Evolutionary conservation across 176 grass and related monocot species (phyloP), one percentile per base, ranked within the genome.

Genomic region (Triticum aestivum): DNA sequence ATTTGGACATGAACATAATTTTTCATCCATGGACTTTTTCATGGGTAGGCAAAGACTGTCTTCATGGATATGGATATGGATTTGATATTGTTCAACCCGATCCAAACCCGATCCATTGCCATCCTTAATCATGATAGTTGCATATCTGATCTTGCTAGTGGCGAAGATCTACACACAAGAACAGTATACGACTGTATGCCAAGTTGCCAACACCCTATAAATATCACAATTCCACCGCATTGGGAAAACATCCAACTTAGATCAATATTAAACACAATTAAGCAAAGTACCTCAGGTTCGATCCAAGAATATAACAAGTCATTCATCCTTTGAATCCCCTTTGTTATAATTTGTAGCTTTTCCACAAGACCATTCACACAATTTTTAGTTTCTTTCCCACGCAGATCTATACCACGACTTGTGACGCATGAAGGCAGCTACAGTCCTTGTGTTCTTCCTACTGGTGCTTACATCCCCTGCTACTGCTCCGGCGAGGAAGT

Each of bases 401-500:
- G 23, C 38, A 39, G 78, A 67, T 23, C 24, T 26, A 26, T 12
- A 73, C 23, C 4, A 75, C 18, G 0, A 21, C 11, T 5, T 35
- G 5, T 32, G 14, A 59, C 75, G 44, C 23, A 85, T 89, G 88
- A 85, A 80, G 61, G 26, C 49, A 10, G 14, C 42, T 34, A 10
- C 14, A 47, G 32, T 32, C 5, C 11, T 75, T 47, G 33, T 85
- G 4, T 75, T 20, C 4, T 2, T 81, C 6, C 8, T 89, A 6
- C 23, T 89, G 35, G 17, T 81, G 61, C 61, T 65, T 41, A 59
- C 61, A 9, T 33, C 20, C 3, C 34, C 12, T 34, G 47, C 69
- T 20, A 26, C 69, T 21, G 34, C 77, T 75, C 26, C 65, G 9
- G 9, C 35, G 5, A 75, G 88, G 44, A 85, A 61, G 4, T 39